These are phyloP conservation scores for Magnolia officinalis DNA, from an alignment of 164 flowering plant genomes.

Conservation along the genomic window DNA sequence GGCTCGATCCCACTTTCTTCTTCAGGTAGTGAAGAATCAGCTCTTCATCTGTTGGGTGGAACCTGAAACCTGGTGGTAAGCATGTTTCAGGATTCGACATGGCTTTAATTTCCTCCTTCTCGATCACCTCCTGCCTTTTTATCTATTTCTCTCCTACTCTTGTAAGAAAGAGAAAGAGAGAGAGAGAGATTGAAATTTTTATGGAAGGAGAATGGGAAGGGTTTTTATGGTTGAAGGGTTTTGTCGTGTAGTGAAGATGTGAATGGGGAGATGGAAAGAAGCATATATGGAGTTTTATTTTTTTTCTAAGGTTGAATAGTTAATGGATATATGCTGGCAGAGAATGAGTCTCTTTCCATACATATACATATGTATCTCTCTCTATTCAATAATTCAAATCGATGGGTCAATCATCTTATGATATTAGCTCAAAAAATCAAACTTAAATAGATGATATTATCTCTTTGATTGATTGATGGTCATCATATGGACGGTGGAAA, in stretches of 20 bases:
- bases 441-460: not conserved
- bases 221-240: slow-evolving; percentile 15
- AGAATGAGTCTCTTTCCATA: too few relatives aligned
- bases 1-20: slow-evolving; percentile 28
- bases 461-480: not conserved
- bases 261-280: not conserved
- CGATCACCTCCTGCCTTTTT: not conserved
- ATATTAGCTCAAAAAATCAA: too few relatives aligned
- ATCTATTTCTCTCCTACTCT: not conserved
- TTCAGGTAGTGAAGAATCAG: slow-evolving; percentile 46
- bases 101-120: not conserved
- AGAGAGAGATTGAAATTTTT: slow-evolving; percentile 13
- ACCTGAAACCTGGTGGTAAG: slow-evolving; percentile 52
- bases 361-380: not conserved
- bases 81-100: slow-evolving; percentile 3
- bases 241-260: slow-evolving; percentile 16
- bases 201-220: not conserved
- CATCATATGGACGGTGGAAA: not conserved
- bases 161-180: not conserved
- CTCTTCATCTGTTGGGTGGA: slow-evolving; percentile 67
- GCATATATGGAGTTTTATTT: not conserved
- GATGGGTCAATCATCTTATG: not conserved
- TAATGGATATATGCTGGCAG: too few relatives aligned
- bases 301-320: too few relatives aligned
- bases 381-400: not conserved